These are phyloP conservation scores for Abrus precatorius DNA, from an alignment of 306 rosid species.

Conservation along the genomic window DNA sequence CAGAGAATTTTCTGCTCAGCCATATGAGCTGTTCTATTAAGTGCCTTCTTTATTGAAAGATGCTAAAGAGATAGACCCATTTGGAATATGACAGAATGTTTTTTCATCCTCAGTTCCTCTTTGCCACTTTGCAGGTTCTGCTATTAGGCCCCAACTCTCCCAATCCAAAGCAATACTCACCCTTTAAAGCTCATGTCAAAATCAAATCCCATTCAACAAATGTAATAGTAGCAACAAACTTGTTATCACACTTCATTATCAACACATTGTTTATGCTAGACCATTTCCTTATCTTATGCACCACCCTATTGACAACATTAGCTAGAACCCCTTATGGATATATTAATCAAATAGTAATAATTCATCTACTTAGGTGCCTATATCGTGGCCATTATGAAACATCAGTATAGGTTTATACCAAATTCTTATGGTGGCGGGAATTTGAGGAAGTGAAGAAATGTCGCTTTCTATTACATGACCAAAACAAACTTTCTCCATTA, in stretches of 20 bases:
- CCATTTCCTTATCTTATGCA: constrained; percentile 3
- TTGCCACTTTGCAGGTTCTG: constrained; percentile 56
- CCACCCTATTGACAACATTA: constrained; percentile 8
- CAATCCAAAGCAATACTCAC: constrained; percentile 27
- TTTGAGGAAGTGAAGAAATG: constrained; percentile 40
- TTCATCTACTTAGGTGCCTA: constrained; percentile 40
- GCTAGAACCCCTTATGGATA: background rate
- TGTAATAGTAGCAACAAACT: constrained; percentile 8
- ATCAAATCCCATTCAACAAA: constrained; percentile 42
- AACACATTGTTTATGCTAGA: constrained; percentile 15
- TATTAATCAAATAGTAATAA: constrained; percentile 37
- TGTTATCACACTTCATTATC: constrained; percentile 32
- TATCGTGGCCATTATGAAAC: constrained; percentile 47
- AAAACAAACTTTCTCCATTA: constrained; percentile 29
- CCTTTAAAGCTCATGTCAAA: constrained; percentile 44
- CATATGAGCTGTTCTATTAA: constrained; percentile 55
- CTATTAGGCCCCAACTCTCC: constrained; percentile 52
- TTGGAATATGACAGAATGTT: constrained; percentile 60
- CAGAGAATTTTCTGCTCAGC: constrained; percentile 49
- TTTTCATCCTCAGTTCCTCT: constrained; percentile 48
- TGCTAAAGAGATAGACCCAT: constrained; percentile 65
- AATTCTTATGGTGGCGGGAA: constrained; percentile 45
- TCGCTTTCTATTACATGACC: constrained; percentile 49
- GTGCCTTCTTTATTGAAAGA: constrained; percentile 73
- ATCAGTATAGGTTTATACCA: constrained; percentile 9